phyloP scores from a whole-genome alignment of 257 asterid species.

The Voacanga thouarsii region DNA sequence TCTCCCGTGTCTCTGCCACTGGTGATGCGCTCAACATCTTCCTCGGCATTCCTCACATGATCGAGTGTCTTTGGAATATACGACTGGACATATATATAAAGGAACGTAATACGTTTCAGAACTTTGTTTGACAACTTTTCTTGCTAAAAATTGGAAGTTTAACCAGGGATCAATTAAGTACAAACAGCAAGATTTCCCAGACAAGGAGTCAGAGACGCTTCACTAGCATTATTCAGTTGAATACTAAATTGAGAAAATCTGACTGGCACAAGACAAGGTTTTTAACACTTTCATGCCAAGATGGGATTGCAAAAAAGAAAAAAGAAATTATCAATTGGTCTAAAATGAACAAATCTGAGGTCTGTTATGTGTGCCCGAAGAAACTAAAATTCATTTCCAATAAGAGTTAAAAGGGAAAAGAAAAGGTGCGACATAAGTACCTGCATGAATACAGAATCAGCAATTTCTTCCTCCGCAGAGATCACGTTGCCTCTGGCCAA shows the following conservation, averaged over 20 bases:
- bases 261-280: neutral
- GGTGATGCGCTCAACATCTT: constrained; percentile 70
- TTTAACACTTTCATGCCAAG: neutral
- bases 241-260: neutral
- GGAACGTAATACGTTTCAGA: neutral
- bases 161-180: neutral
- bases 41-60: constrained; percentile 74
- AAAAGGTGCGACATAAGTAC: constrained; percentile 23
- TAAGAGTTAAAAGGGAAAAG: neutral
- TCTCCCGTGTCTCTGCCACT: constrained; percentile 77
- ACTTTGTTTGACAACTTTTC: neutral
- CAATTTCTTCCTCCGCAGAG: constrained; percentile 87
- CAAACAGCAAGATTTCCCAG: neutral
- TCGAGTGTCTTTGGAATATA: constrained; percentile 88
- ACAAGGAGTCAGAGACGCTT: too few relatives aligned
- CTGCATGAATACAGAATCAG: constrained; percentile 86
- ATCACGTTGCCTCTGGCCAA: constrained; percentile 78
- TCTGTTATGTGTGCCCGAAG: neutral
- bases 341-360: neutral
- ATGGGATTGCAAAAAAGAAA: neutral
- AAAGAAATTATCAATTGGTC: neutral
- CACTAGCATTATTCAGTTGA: neutral
- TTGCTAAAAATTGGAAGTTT: neutral
- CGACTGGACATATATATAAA: constrained; percentile 36
- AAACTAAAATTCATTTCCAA: neutral